Conservation (phyloP, 176 grass and related monocot genomes). For the Chloris gayana region DNA sequence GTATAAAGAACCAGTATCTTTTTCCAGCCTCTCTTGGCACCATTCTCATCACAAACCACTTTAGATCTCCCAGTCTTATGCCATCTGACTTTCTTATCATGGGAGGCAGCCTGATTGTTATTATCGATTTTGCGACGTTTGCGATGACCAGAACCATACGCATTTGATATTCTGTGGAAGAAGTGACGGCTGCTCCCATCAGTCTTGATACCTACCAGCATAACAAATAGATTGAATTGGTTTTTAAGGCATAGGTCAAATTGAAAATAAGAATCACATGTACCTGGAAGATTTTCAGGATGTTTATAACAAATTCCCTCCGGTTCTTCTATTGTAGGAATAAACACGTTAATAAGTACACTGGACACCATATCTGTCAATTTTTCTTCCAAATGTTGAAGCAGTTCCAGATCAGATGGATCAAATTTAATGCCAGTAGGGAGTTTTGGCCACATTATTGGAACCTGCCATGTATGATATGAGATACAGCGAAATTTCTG, state of each 20-base stretch:
- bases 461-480: constrained; percentile 51
- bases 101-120: background rate
- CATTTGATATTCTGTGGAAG: constrained; percentile 78
- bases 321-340: constrained; percentile 59
- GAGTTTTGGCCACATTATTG: constrained; percentile 58
- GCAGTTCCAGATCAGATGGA: constrained; percentile 63
- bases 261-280: constrained; percentile 9
- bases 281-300: constrained; percentile 91
- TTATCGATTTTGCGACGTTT: constrained; percentile 67
- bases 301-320: constrained; percentile 91
- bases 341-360: constrained; percentile 64
- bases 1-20: constrained; percentile 84
- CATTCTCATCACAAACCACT: constrained; percentile 51
- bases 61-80: constrained; percentile 73
- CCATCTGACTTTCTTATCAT: constrained; percentile 50
- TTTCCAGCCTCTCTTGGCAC: constrained; percentile 73
- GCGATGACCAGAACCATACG: constrained; percentile 58
- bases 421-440: constrained; percentile 82
- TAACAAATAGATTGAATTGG: background rate
- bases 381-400: constrained; percentile 75
- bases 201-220: constrained; percentile 54
- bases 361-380: constrained; percentile 32
- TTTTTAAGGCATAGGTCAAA: background rate
- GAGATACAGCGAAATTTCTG: background rate
- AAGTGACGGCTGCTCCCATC: constrained; percentile 77